Conservation (phyloP, 345 rosid species). For the Pseudoturritis turrita region DNA sequence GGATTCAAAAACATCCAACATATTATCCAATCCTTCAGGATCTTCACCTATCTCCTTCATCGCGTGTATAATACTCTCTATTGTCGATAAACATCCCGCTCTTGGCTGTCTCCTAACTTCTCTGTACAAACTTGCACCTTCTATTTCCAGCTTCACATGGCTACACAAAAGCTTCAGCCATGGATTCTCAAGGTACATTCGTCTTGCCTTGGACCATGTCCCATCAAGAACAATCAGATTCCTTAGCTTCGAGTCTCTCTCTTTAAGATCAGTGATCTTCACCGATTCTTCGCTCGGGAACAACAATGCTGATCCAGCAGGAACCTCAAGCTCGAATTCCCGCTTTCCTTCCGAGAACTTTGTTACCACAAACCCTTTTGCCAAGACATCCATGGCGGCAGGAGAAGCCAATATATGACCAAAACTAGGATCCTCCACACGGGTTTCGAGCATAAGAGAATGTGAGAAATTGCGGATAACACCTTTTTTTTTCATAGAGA, state of each 20-base stretch:
- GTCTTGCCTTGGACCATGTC: slow-evolving; percentile 80
- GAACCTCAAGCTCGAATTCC: slow-evolving; percentile 57
- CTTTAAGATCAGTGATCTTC: slow-evolving; percentile 42
- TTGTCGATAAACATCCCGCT: slow-evolving; percentile 68
- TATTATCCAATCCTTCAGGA: slow-evolving; percentile 44
- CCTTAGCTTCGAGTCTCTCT: slow-evolving; percentile 40
- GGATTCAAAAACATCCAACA: slow-evolving; percentile 69
- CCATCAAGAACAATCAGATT: slow-evolving; percentile 85
- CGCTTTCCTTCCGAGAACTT: slow-evolving; percentile 44
- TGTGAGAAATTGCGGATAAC: slow-evolving; percentile 29
- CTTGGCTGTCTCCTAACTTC: slow-evolving; percentile 79
- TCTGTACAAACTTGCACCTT: slow-evolving; percentile 52
- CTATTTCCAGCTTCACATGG: slow-evolving; percentile 65
- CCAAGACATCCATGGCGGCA: slow-evolving; percentile 38
- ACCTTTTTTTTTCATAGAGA: slow-evolving; percentile 45
- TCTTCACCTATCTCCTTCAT: slow-evolving; percentile 58
- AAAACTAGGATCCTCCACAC: slow-evolving; percentile 20
- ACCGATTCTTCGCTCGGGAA: slow-evolving; percentile 60
- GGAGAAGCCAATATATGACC: slow-evolving; percentile 42
- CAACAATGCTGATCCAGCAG: slow-evolving; percentile 57
- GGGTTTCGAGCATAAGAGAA: slow-evolving; percentile 18
- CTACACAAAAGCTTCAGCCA: slow-evolving; percentile 75
- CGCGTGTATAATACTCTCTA: slow-evolving; percentile 71
- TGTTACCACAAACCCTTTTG: slow-evolving; percentile 60
- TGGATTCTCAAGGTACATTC: slow-evolving; percentile 76